Evolutionary conservation across 768 basidiomycete species (phyloP), one percentile per base, ranked within the genome.

Genomic region (Krasilnikovozyma curviuscula): DNA sequence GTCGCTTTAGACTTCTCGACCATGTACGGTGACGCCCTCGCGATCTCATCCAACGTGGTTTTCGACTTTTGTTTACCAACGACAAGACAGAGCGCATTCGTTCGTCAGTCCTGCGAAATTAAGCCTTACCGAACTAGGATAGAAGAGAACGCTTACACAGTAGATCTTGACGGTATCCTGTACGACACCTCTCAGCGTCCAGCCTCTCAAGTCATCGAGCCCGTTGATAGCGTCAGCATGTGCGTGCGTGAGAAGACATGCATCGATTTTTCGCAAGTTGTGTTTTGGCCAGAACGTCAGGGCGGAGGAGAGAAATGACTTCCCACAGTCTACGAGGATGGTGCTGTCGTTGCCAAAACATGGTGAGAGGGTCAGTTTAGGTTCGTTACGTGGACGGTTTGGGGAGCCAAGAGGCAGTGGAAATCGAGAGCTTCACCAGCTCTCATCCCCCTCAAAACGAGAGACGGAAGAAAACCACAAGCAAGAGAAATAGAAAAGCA

Each of bases 211-310:
- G 63, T 91, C 86, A 65, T 91, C 86, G 48, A 91, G 64, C 3
- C 86, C 86, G 57, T 85, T 84, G 68, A 85, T 83, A 6, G 86
- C 85, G 64, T 84, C 83, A 31, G 83, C 81, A 65, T 89, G 86
- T 7, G 82, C 77, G 64, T 89, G 85, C 0, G 84, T 88, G 34
- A 91, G 74, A 14, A 93, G 67, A 9, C 91, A 70, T 34, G 74
- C 77, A 56, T 81, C 77, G 46, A 81, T 78, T 52, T 69, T 66
- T 56, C 84, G 69, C 35, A 91, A 65, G 3, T 75, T 76, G 61
- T 79, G 78, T 61, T 76, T 76, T 1, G 83, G 82, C 57, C 77
- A 76, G 69, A 70, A 71, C 56, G 74, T 70, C 19, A 55, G 31
- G 7, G 57, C 56, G 6, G 50, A 52, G 9, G 35, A 24, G 24